Evolutionary conservation across 805 yeast species (phyloP), one percentile per base, ranked within the genome.

Genomic region (Brettanomyces sp.): DNA sequence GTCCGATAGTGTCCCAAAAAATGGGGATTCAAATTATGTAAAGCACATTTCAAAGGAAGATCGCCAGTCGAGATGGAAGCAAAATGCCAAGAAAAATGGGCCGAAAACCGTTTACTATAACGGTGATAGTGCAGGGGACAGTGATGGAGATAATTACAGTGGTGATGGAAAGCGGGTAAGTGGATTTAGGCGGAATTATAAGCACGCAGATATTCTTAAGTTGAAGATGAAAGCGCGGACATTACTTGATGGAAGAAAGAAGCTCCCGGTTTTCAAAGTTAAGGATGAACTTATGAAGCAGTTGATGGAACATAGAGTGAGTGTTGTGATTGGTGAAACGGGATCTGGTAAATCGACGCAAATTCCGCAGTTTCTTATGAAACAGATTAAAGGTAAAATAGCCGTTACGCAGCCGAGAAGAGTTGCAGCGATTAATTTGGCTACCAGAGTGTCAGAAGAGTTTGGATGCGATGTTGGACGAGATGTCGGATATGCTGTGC

Each of bases 311-410:
- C 76, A 82, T 55, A 80, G 75, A 50, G 95, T 89, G 4, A 79
- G 90, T 0, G 79, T 91, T 1, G 71, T 91, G 18, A 85, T 93
- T 59, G 98, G 98, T 65, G 98, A 91, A 60, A 91, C 99, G 0
- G 99, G 99, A 65, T 87, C 96, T 6, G 98, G 98, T 70, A 91
- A 91, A 60, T 90, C 98, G 3, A 91, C 99, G 0, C 99, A 91
- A 67, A 81, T 91, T 41, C 98, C 99, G 0, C 98, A 91, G 60
- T 82, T 91, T 52, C 60, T 91, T n/a, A 76, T 85, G 65, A 74
- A 77, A 0, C 64, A 66, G 42, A 63, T 65, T 18, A 79, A 77
- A 49, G 47, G 48, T 12, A 70, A 74, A 24, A 80, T 91, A 21
- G 98, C 95, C 0, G 91, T 93, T 6, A 90, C 99, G 0, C 98